Conservation (phyloP, 192 early-diverging fungal species). For the Ambispora gerdemannii region DNA sequence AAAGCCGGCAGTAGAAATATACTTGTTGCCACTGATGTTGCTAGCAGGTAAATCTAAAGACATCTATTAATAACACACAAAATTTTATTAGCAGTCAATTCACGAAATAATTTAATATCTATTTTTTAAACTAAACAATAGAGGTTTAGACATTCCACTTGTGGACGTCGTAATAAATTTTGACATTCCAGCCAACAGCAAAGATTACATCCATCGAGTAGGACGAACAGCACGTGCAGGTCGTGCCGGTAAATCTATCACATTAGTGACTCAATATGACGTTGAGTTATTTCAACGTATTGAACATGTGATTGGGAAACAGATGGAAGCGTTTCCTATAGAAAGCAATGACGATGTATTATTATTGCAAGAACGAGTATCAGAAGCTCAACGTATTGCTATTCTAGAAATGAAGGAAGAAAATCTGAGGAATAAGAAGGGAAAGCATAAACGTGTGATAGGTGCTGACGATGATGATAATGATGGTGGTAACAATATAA, state of each 20-base stretch:
- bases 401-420: constrained; percentile 85
- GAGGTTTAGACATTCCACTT: constrained; percentile 91
- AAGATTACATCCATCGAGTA: constrained; percentile 87
- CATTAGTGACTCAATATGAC: constrained; percentile 89
- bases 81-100: too few relatives aligned
- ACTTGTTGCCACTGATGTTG: constrained; percentile 94
- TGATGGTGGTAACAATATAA: too few relatives aligned
- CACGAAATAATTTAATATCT: too few relatives aligned
- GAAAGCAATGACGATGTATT: constrained; percentile 79
- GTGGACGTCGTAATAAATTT: constrained; percentile 97
- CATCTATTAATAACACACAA: too few relatives aligned
- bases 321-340: constrained; percentile 78
- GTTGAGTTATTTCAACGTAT: constrained; percentile 93
- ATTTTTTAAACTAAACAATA: constrained; percentile 5
- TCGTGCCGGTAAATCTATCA: constrained; percentile 73
- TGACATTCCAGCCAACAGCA: constrained; percentile 86
- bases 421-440: constrained; percentile 47
- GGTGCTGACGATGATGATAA: too few relatives aligned
- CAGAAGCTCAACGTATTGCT: constrained; percentile 85
- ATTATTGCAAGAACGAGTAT: constrained; percentile 90
- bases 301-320: constrained; percentile 85
- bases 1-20: constrained; percentile 85
- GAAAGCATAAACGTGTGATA: too few relatives aligned
- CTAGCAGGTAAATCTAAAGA: constrained; percentile 69
- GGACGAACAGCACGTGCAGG: constrained; percentile 85